A percentile compares a stretch with the other conserved stretches of the same genome.
Conservation (phyloP, 495 filamentous ascomycete species). For the Podospora pseudoanserina region DNA sequence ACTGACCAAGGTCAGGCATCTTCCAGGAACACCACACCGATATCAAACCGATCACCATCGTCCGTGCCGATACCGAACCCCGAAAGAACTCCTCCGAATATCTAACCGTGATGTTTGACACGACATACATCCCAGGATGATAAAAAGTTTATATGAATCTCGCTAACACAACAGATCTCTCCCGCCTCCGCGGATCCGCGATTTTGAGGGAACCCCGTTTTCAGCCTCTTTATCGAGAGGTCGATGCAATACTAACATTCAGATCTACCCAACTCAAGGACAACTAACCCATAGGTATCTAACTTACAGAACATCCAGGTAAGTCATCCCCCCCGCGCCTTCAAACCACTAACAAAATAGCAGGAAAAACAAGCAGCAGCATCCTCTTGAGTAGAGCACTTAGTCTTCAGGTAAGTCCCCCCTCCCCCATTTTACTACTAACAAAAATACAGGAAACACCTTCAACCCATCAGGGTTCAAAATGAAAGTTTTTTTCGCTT, state of each 20-base stretch:
- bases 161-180: not conserved
- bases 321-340: no score
- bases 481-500: no score
- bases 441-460: no score
- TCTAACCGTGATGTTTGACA: not conserved
- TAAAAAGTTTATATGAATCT: not conserved
- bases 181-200: not conserved
- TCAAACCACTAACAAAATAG: no score
- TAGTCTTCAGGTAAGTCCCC: no score
- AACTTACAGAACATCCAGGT: no score
- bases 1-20: not conserved
- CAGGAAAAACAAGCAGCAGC: no score
- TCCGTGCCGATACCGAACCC: not conserved
- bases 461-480: no score
- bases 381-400: no score
- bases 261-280: no score
- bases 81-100: not conserved
- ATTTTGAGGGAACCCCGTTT: not conserved
- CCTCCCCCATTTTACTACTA: no score
- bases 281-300: no score
- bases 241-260: not conserved
- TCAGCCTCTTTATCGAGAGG: not conserved
- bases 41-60: not conserved
- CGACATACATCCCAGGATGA: not conserved
- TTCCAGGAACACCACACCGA: not conserved